These are phyloP conservation scores for Trichoderma oligosporum DNA, from an alignment of 2,329 filamentous ascomycete species.

Conservation along the genomic window DNA sequence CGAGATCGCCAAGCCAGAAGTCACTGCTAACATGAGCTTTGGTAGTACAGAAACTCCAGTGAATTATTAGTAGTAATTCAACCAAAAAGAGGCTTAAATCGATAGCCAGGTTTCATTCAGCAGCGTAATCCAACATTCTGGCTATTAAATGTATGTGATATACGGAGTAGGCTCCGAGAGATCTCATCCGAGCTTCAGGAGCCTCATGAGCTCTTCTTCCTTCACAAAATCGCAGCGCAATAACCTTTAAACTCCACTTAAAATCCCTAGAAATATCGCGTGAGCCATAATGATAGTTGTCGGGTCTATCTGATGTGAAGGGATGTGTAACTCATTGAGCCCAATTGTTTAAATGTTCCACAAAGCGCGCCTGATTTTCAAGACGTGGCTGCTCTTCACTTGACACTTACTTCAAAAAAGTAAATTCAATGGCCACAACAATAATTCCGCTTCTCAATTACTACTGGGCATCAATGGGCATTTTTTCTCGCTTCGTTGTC, in stretches of 20 bases:
- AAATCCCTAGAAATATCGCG: too few relatives aligned
- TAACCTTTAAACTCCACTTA: not conserved
- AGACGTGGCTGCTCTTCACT: too few relatives aligned
- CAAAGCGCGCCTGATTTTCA: too few relatives aligned
- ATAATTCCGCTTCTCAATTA: not conserved
- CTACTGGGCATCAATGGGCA: not conserved
- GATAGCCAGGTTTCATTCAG: not conserved
- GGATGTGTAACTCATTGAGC: too few relatives aligned
- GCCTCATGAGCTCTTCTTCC: not conserved
- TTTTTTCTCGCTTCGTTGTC: not conserved
- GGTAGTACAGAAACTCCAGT: too few relatives aligned
- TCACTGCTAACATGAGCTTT: too few relatives aligned
- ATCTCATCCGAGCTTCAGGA: not conserved
- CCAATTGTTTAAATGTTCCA: too few relatives aligned
- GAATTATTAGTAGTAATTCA: not conserved
- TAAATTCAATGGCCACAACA: not conserved
- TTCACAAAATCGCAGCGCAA: not conserved
- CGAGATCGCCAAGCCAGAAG: too few relatives aligned
- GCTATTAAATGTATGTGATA: not conserved
- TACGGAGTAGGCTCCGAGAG: too few relatives aligned
- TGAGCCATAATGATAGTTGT: too few relatives aligned
- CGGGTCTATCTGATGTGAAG: too few relatives aligned
- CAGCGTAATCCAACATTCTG: not conserved
- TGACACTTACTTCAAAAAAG: too few relatives aligned
- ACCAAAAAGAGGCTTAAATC: not conserved